Evolutionary conservation across 2,329 filamentous ascomycete genomes (phyloP).

Genomic region (Arthrinium puccinioides): DNA sequence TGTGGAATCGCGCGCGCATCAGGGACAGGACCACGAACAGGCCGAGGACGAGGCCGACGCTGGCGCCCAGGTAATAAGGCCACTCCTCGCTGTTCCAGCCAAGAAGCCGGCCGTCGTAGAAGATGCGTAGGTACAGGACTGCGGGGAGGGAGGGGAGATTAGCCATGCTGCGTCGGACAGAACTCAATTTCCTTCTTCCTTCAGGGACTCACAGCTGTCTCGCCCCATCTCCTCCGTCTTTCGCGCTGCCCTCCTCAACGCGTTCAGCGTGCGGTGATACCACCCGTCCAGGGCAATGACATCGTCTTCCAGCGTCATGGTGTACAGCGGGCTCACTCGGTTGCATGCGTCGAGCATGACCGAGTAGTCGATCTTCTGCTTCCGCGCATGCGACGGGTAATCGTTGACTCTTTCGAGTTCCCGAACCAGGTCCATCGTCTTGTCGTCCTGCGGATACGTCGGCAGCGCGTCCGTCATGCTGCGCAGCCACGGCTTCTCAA

Average conservation of each 20-base stretch:
- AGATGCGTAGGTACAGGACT: constrained; percentile 20
- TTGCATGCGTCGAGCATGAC: constrained; percentile 13
- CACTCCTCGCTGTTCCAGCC: constrained; percentile 21
- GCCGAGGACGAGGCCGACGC: constrained; percentile 6
- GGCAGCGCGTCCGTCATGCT: constrained; percentile 14
- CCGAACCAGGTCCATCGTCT: constrained; percentile 7
- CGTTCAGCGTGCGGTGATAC: constrained; percentile 12
- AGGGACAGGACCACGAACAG: constrained; percentile 7
- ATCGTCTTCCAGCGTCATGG: constrained; percentile 19
- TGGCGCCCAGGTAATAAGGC: constrained; percentile 12
- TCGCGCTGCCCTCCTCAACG: constrained; percentile 8
- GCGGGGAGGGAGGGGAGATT: background rate
- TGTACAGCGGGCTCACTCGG: constrained; percentile 12
- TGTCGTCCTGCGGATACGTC: constrained; percentile 9
- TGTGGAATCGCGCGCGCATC: constrained; percentile 7
- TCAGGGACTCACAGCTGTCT: constrained; percentile 8
- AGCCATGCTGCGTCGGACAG: background rate
- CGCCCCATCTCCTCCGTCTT: constrained; percentile 13
- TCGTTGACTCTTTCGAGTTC: constrained; percentile 8
- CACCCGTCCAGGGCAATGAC: constrained; percentile 20
- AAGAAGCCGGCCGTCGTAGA: constrained; percentile 19
- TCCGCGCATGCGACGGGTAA: constrained; percentile 12
- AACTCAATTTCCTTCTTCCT: background rate
- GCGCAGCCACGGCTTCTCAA: constrained; percentile 11
- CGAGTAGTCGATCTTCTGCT: constrained; percentile 14